These are phyloP conservation scores for Trichophyton rubrum DNA, from an alignment of 2,329 filamentous ascomycete genomes.

Conservation along the genomic window DNA sequence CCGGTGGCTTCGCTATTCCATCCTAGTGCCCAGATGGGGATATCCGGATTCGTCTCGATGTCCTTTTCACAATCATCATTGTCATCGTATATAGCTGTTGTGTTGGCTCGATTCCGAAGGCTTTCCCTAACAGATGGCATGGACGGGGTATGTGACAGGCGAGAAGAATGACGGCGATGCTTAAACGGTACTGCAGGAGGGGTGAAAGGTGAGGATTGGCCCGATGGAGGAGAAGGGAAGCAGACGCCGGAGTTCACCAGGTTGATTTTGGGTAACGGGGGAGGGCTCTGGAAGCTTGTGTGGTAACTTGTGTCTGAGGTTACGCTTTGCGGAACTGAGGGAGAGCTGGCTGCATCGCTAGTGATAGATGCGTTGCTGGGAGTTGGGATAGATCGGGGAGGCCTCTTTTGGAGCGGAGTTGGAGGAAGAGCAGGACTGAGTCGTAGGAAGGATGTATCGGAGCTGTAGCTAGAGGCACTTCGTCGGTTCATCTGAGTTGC, in stretches of 20 bases:
- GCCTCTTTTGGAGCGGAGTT: conserved; percentile 8
- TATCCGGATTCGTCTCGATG: conserved; percentile 41
- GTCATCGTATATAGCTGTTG: conserved; percentile 35
- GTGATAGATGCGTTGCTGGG: conserved; percentile 7
- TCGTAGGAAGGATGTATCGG: conserved; percentile 30
- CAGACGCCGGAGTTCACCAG: conserved; percentile 28
- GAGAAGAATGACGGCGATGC: conserved; percentile 29
- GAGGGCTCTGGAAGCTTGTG: not conserved
- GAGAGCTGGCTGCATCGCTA: conserved; percentile 18
- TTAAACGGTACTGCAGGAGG: conserved; percentile 19
- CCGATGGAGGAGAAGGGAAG: conserved; percentile 29
- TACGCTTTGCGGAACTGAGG: conserved; percentile 18
- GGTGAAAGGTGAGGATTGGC: conserved; percentile 10
- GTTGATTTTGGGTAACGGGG: conserved; percentile 10
- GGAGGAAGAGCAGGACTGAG: conserved; percentile 25
- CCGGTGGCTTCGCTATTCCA: conserved; percentile 32
- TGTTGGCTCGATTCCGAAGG: conserved; percentile 30
- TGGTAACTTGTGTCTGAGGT: conserved; percentile 7
- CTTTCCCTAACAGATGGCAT: conserved; percentile 22
- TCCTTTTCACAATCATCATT: conserved; percentile 28
- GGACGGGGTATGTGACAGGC: conserved; percentile 22
- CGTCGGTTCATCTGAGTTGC: conserved; percentile 9
- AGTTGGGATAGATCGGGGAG: conserved; percentile 17
- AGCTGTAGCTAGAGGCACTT: conserved; percentile 19
- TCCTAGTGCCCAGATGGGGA: conserved; percentile 31